Evolutionary conservation across 305 asterid species (phyloP).

Genomic region (Nicotiana rustica): DNA sequence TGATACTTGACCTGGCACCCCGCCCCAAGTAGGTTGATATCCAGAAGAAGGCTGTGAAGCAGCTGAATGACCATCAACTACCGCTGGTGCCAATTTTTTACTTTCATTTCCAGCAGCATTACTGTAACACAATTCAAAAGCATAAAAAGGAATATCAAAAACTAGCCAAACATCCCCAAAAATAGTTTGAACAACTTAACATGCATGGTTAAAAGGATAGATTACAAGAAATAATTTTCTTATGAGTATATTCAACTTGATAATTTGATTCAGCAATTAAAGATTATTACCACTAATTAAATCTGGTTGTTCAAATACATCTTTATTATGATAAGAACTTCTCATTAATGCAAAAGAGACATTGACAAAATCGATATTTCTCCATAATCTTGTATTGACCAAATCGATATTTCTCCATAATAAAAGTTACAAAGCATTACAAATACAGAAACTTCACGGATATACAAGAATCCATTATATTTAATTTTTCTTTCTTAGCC

Average conservation of each 20-base stretch:
- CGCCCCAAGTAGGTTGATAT: conserved; percentile 75
- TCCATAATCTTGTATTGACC: neutral
- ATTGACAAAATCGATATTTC: no score
- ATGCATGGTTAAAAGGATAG: neutral
- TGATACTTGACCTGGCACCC: conserved; percentile 85
- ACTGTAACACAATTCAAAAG: conserved; percentile 54
- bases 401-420: neutral
- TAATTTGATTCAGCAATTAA: neutral
- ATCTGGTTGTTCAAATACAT: neutral
- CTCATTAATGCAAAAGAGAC: neutral
- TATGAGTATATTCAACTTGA: neutral
- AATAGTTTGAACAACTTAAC: neutral
- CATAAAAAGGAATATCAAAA: conserved; percentile 4
- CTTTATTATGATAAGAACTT: conserved; percentile 15
- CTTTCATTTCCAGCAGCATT: conserved; percentile 55
- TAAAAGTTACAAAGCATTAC: neutral
- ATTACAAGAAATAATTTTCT: neutral
- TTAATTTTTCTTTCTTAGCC: neutral
- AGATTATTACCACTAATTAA: neutral
- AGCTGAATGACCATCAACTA: conserved; percentile 55
- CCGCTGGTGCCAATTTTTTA: conserved; percentile 51
- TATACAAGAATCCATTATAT: neutral
- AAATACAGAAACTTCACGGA: neutral
- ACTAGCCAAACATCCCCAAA: neutral
- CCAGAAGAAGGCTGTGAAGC: conserved; percentile 58